Conservation (phyloP, 2,329 filamentous ascomycete genomes). For the Epichloe elymi region DNA sequence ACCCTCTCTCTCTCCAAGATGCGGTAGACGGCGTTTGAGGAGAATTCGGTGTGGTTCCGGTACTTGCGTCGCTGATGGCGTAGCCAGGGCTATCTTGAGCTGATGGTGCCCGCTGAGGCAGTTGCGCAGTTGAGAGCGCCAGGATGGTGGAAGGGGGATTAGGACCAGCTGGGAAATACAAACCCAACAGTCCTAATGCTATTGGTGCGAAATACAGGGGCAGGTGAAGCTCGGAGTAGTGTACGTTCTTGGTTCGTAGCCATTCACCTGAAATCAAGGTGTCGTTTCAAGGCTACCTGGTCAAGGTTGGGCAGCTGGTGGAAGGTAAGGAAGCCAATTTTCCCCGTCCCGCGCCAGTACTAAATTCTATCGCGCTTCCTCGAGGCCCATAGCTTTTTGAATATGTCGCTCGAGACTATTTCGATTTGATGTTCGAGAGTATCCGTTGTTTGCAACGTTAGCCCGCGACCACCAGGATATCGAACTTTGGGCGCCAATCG, state of each 20-base stretch:
- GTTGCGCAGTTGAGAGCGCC: slow-evolving; percentile 20
- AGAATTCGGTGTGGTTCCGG: slow-evolving; percentile 20
- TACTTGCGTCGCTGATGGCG: slow-evolving; percentile 19
- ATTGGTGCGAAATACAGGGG: background rate
- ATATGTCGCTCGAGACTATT: background rate
- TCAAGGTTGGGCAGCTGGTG: background rate
- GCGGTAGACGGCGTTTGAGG: slow-evolving; percentile 23
- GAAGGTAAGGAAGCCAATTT: background rate
- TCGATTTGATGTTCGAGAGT: background rate
- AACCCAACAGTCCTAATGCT: slow-evolving; percentile 22
- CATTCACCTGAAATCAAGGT: background rate
- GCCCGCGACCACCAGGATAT: background rate
- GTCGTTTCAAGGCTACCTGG: background rate
- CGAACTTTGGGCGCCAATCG: background rate
- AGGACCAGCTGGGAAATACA: slow-evolving; percentile 20
- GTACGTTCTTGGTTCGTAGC: background rate
- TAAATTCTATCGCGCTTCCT: background rate
- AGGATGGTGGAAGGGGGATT: slow-evolving; percentile 15
- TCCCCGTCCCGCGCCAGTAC: background rate
- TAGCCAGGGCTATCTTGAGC: slow-evolving; percentile 19
- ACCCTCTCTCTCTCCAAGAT: slow-evolving; percentile 15
- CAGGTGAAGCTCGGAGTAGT: slow-evolving; percentile 1
- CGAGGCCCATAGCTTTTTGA: background rate
- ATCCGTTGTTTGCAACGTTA: background rate
- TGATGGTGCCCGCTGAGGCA: slow-evolving; percentile 22